Conservation (phyloP, 495 filamentous ascomycete species). For the Penicillium argentinense region DNA sequence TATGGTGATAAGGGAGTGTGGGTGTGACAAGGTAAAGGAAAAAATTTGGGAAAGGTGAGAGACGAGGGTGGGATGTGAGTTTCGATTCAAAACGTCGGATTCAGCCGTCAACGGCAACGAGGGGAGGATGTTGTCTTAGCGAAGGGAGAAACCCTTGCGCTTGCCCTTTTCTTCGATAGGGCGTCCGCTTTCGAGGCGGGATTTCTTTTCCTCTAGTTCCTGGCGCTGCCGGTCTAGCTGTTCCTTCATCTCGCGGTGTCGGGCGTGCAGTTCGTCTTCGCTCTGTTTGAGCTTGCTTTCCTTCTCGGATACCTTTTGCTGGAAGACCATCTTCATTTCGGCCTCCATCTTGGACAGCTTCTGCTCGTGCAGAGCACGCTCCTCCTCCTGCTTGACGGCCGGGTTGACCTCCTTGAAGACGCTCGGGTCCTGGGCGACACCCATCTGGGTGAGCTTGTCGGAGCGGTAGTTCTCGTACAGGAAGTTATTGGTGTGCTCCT, state of each 20-base stretch:
- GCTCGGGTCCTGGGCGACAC: slow-evolving; percentile 94
- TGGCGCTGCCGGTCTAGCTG: slow-evolving; percentile 90
- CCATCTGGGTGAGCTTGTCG: slow-evolving; percentile 97
- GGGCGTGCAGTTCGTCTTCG: slow-evolving; percentile 96
- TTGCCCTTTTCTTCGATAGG: slow-evolving; percentile 92
- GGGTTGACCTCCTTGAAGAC: slow-evolving; percentile 99
- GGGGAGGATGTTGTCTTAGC: slow-evolving; percentile 51
- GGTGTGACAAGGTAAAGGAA: slow-evolving; percentile 32
- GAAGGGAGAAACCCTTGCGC: slow-evolving; percentile 97
- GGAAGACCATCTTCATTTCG: slow-evolving; percentile 99
- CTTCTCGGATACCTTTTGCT: slow-evolving; percentile 99
- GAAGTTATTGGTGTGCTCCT: slow-evolving; percentile 99
- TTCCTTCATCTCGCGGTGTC: slow-evolving; percentile 99
- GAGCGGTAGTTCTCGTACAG: slow-evolving; percentile 99
- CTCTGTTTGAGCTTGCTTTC: slow-evolving; percentile 99
- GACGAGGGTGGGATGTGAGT: slow-evolving; percentile 27
- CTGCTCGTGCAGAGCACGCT: slow-evolving; percentile 96
- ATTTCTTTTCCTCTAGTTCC: slow-evolving; percentile 97
- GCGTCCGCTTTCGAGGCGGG: slow-evolving; percentile 85
- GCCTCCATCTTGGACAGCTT: slow-evolving; percentile 99
- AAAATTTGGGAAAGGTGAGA: slow-evolving; percentile 30
- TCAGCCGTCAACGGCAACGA: slow-evolving; percentile 29
- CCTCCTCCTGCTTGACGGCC: slow-evolving; percentile 99
- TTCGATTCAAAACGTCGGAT: slow-evolving; percentile 11
- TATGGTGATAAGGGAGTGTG: slow-evolving; percentile 38